Base-by-base conservation (phyloP, 2,329 filamentous ascomycete species). In the Talaromyces sp. region DNA sequence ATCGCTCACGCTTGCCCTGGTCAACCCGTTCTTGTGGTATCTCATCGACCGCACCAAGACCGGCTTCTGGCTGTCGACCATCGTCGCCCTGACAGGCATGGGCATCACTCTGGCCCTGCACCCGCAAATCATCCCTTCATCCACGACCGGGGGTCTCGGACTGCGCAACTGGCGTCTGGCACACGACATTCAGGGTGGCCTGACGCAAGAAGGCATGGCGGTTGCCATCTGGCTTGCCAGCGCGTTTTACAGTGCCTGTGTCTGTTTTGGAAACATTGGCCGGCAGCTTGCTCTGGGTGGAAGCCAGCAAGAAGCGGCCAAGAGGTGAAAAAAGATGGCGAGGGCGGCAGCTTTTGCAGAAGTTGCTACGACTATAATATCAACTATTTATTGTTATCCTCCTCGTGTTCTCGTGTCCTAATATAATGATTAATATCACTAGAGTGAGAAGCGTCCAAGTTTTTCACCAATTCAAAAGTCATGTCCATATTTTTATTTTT, bases 181-280 rank as follows among this genome's bases (percentile, higher is more conserved):
- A 62, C 67, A 70, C 62, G 64, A 64, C 66, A 67, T 73, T 66
- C 68, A 66, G 54, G 66, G 69, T 27, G 70, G 75, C 13, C 67
- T 82, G 47, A 75, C 76, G 5, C 69, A 80, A 82, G 65, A 85
- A 79, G 65, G 85, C 83, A 53, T 79, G 84, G 63, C 84, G 83
- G 62, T 89, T 19, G 88, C 87, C 13, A 91, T 92, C 4, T 99
- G 95, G 93, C 89, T 96, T 70, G 82, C 93, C 27, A 96, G 92
- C 71, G 92, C 98, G 28, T 78, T 99, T 57, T 99, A 97, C 73
- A 97, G 95, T 77, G 96, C 91, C 70, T 92, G 91, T 68, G 86
- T 98, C 10, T 97, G 93, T 76, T 97, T 99, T 80, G 95, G 95
- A 11, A 98, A 96, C 72, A 92, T 99, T 71, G 95, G 95, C 13